A percentile compares a stretch with the other conserved stretches of the same genome.
These are phyloP conservation scores for Filobasidium floriforme DNA, from an alignment of 768 basidiomycete species.

Conservation along the genomic window DNA sequence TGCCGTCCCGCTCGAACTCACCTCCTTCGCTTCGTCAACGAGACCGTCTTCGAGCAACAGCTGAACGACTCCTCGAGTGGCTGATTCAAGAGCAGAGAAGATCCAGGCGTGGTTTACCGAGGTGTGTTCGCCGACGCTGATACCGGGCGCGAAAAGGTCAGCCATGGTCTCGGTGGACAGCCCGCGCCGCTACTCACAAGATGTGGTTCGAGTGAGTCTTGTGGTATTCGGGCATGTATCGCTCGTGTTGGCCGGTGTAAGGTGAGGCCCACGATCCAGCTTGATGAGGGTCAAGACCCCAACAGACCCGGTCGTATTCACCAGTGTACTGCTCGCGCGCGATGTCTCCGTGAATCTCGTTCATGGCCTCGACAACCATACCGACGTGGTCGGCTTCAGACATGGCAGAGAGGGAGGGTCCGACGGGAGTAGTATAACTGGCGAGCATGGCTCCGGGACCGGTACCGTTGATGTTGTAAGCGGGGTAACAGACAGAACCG, in stretches of 20 bases:
- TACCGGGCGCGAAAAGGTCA: background rate
- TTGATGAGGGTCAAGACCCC: constrained; percentile 24
- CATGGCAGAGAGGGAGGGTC: constrained; percentile 21
- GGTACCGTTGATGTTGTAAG: constrained; percentile 28
- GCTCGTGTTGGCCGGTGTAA: constrained; percentile 18
- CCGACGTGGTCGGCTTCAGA: constrained; percentile 25
- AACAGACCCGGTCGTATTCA: constrained; percentile 23
- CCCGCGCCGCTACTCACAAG: constrained; percentile 1
- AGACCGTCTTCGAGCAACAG: constrained; percentile 16
- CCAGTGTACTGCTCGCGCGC: constrained; percentile 27
- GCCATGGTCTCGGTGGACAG: background rate
- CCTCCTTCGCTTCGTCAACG: constrained; percentile 17
- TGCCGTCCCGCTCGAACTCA: background rate
- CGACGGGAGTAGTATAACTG: constrained; percentile 22
- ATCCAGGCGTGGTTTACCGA: constrained; percentile 18
- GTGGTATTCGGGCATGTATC: constrained; percentile 18
- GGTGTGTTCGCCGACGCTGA: constrained; percentile 17
- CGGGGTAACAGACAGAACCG: constrained; percentile 27
- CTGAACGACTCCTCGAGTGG: constrained; percentile 15
- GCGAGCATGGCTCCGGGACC: constrained; percentile 25
- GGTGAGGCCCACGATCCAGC: constrained; percentile 27
- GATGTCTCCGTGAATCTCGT: constrained; percentile 26
- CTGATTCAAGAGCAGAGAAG: constrained; percentile 15
- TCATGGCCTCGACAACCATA: constrained; percentile 24
- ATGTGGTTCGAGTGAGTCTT: constrained; percentile 5